These are phyloP conservation scores for Limnanthes douglasii DNA, from an alignment of 345 rosid genomes.

Conservation along the genomic window DNA sequence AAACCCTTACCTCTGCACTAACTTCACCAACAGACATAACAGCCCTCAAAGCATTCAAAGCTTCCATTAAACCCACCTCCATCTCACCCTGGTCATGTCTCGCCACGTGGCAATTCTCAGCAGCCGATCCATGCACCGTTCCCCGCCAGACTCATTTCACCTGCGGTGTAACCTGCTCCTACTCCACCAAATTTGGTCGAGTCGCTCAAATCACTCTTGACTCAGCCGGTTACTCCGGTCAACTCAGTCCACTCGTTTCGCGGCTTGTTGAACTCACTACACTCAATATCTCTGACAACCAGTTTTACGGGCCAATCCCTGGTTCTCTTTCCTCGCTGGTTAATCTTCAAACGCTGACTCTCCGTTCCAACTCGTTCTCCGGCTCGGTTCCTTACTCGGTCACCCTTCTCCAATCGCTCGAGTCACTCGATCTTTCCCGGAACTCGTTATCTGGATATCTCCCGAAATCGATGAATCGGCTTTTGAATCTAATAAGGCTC, in stretches of 20 bases:
- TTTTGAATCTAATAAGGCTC: constrained; percentile 30
- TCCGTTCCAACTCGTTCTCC: constrained; percentile 64
- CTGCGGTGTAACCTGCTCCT: constrained; percentile 48
- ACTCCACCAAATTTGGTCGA: constrained; percentile 38
- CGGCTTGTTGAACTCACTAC: constrained; percentile 33
- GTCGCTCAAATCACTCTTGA: constrained; percentile 65
- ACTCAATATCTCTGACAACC: constrained; percentile 72
- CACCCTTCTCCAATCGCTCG: constrained; percentile 26
- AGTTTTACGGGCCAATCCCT: constrained; percentile 49
- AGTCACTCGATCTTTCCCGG: constrained; percentile 41
- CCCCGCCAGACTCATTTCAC: constrained; percentile 62
- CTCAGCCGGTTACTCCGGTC: constrained; percentile 71
- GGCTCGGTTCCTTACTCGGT: constrained; percentile 37
- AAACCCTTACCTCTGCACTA: no score
- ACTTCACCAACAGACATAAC: constrained; percentile 34
- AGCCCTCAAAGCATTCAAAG: constrained; percentile 46
- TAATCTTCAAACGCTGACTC: constrained; percentile 36
- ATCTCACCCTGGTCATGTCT: constrained; percentile 49
- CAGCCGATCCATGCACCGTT: constrained; percentile 42
- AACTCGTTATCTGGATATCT: constrained; percentile 54
- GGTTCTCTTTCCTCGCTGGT: constrained; percentile 42
- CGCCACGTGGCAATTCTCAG: constrained; percentile 53
- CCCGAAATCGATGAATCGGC: constrained; percentile 24
- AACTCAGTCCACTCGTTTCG: constrained; percentile 49
- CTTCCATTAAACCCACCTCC: constrained; percentile 34